Base-by-base conservation (phyloP, 129 eudicot genomes). In the Silybum marianum region DNA sequence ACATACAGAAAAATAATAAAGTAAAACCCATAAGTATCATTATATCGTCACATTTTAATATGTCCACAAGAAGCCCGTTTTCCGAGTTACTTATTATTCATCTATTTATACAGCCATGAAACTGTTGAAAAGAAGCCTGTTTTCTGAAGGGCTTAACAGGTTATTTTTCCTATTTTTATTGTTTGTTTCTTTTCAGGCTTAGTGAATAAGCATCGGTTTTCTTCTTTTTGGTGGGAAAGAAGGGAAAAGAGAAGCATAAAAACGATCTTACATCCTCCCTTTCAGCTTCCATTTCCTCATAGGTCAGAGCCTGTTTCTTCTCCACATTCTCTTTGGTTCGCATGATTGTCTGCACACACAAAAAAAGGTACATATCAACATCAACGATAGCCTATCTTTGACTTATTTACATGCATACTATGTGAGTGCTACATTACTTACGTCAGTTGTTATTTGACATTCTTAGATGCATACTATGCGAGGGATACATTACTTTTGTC, bases 251-350 rank as follows among this genome's bases (percentile, higher is more conserved):
- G 18, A 46, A 40, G 39, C 16, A 79, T 26, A 63, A 58, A 82
- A 63, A 44, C 16, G n/a, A 23, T 5, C 69, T 76, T 80, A 92
- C 99, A 90, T 95, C 98, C 83, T 95, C 98, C 38, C 97, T 90
- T 79, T 93, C 98, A 22, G 91, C 91, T 69, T 86, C 97, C 86
- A 95, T 87, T 86, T 95, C 99, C 85, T 93, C 98, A 2, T 88
- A 91, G 30, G 90, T 93, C 88, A 90, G 86, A 80, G 96, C 98
- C 84, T 96, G 98, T 77, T 96, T 96, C 91, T 93, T 96, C 92
- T 87, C 93, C 46, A 87, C 77, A 78, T 93, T 96, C 78, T 88
- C 97, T 83, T 88, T 93, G 58, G 99, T 95, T 62, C 95, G 87
- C 72, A 77, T 80, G 66, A 95, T 93, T 84, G 90, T 95, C 99